Evolutionary conservation across 495 filamentous ascomycete species (phyloP).

Genomic region (Xylaria castorea): DNA sequence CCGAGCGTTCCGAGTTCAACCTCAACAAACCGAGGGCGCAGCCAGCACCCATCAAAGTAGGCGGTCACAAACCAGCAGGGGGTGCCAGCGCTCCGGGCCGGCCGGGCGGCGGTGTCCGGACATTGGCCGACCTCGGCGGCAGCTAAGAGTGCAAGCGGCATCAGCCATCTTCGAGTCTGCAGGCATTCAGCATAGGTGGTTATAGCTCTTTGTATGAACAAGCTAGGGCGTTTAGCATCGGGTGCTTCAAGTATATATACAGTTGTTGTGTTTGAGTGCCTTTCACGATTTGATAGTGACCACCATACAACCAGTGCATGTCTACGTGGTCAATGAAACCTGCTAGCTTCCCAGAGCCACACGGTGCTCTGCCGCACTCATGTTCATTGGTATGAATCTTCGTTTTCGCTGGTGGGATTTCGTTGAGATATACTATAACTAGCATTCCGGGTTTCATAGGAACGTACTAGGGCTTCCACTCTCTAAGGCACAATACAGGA

Average conservation of each 20-base stretch:
- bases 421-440: not conserved
- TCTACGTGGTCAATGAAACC: not conserved
- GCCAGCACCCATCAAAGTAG: constrained; percentile 27
- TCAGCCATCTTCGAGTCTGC: not conserved
- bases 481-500: no score
- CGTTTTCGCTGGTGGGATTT: not conserved
- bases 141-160: constrained; percentile 14
- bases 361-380: not conserved
- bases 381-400: not conserved
- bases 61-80: constrained; percentile 30
- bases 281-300: not conserved
- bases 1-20: constrained; percentile 70
- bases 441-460: no score
- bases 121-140: constrained; percentile 48
- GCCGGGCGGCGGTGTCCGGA: constrained; percentile 46
- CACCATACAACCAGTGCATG: not conserved
- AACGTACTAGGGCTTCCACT: no score
- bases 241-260: not conserved
- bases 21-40: constrained; percentile 46
- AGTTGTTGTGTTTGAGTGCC: not conserved
- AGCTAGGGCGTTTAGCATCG: constrained; percentile 1
- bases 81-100: constrained; percentile 37
- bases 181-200: not conserved
- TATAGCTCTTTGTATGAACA: constrained; percentile 17
- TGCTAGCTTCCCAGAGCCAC: not conserved